Evolutionary conservation across 1,139 yeast genomes (phyloP).

Genomic region (Lodderomyces elongisporus): DNA sequence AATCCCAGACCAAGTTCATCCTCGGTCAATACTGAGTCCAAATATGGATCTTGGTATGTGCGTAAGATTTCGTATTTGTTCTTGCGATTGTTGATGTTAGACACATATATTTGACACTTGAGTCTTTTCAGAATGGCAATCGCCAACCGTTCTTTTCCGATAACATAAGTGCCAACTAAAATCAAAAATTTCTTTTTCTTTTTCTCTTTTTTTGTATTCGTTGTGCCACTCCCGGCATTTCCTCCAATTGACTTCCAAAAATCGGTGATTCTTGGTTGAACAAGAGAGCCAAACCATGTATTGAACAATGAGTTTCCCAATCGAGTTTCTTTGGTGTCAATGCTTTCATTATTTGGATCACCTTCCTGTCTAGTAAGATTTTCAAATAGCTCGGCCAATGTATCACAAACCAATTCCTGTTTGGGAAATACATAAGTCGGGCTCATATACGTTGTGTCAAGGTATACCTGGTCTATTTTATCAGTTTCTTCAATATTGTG

Average conservation of each 20-base stretch:
- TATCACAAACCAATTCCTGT: conserved; percentile 61
- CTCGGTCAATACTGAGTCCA: conserved; percentile 26
- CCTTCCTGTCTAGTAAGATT: conserved; percentile 25
- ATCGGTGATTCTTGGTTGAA: conserved; percentile 43
- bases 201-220: neutral
- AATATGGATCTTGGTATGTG: conserved; percentile 29
- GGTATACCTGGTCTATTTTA: conserved; percentile 51
- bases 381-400: conserved; percentile 53
- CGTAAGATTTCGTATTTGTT: conserved; percentile 40
- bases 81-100: conserved; percentile 48
- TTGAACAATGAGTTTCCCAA: conserved; percentile 21
- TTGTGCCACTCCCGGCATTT: neutral
- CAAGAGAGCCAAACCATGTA: conserved; percentile 34
- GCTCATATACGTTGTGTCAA: conserved; percentile 85
- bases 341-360: conserved; percentile 15
- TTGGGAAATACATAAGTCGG: conserved; percentile 74
- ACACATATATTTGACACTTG: conserved; percentile 43
- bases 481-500: conserved; percentile 4
- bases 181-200: conserved; percentile 47
- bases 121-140: conserved; percentile 58
- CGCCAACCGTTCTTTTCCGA: conserved; percentile 87
- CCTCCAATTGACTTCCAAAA: conserved; percentile 20
- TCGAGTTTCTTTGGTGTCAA: no score
- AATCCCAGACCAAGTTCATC: conserved; percentile 34
- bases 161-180: conserved; percentile 83